Conservation (phyloP, 2,329 filamentous ascomycete genomes). For the Camptophora hylomeconis region DNA sequence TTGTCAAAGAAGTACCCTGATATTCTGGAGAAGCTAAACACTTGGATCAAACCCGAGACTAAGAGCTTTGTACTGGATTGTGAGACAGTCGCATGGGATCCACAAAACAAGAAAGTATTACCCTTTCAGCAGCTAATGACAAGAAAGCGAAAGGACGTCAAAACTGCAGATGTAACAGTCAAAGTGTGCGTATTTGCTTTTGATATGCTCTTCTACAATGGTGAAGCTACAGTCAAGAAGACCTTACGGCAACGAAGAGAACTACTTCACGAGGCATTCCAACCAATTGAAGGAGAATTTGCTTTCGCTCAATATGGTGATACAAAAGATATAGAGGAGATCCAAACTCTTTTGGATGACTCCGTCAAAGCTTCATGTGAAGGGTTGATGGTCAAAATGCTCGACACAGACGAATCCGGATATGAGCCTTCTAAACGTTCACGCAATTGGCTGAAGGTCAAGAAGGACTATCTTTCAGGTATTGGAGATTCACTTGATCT, state of each 20-base stretch:
- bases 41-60: constrained; percentile 80
- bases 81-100: constrained; percentile 94
- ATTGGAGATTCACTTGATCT: constrained; percentile 93
- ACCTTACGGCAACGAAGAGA: constrained; percentile 71
- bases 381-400: constrained; percentile 98
- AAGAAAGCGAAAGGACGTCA: constrained; percentile 92
- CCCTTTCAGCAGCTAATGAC: constrained; percentile 99
- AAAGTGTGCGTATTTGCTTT: constrained; percentile 97
- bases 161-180: constrained; percentile 86
- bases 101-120: constrained; percentile 85
- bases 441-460: constrained; percentile 98
- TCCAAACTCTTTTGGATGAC: constrained; percentile 83
- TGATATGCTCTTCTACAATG: constrained; percentile 86
- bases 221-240: constrained; percentile 76
- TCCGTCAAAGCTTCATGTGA: constrained; percentile 93
- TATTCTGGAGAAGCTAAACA: constrained; percentile 72
- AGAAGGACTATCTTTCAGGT: constrained; percentile 92
- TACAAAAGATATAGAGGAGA: constrained; percentile 81
- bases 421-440: constrained; percentile 95
- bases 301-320: constrained; percentile 78
- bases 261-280: constrained; percentile 60
- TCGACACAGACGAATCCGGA: constrained; percentile 80
- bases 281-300: constrained; percentile 76
- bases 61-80: constrained; percentile 97
- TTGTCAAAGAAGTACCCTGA: constrained; percentile 96